Conservation (phyloP, 768 basidiomycete species). For the Kondoa subrosea region DNA sequence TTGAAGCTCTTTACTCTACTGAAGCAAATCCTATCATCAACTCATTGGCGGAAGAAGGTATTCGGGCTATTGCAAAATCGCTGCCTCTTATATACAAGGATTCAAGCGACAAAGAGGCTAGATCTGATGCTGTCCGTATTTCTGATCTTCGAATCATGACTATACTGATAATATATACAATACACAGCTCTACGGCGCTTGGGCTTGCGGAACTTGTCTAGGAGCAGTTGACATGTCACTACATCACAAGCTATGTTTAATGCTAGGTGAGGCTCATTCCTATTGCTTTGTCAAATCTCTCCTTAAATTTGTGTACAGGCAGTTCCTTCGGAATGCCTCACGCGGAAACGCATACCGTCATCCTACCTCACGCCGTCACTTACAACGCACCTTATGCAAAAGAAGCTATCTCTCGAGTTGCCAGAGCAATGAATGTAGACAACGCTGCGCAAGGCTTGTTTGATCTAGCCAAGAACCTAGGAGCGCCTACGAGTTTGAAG, state of each 20-base stretch:
- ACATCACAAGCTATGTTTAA: conserved; percentile 37
- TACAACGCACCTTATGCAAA: conserved; percentile 35
- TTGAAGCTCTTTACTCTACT: conserved; percentile 36
- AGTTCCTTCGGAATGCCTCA: conserved; percentile 37
- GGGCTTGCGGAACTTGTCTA: conserved; percentile 33
- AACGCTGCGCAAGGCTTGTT: conserved; percentile 30
- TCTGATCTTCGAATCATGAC: background rate
- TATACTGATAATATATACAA: background rate
- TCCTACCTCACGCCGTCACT: conserved; percentile 36
- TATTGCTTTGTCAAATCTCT: too few relatives aligned
- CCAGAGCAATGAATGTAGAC: conserved; percentile 29
- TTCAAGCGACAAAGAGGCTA: conserved; percentile 29
- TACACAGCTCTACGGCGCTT: conserved; percentile 34
- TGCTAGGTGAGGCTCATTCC: too few relatives aligned
- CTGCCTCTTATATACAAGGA: conserved; percentile 31
- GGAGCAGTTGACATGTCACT: conserved; percentile 34
- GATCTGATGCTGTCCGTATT: conserved; percentile 30
- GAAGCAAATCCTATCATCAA: conserved; percentile 35
- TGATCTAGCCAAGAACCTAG: conserved; percentile 28
- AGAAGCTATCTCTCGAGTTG: conserved; percentile 32
- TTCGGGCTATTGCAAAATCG: conserved; percentile 30
- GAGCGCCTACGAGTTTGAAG: conserved; percentile 32
- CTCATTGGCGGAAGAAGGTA: conserved; percentile 34
- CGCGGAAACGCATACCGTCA: conserved; percentile 37
- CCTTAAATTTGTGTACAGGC: too few relatives aligned